Base-by-base conservation (phyloP, 1,139 yeast species). In the Debaryomyces subglobosus region DNA sequence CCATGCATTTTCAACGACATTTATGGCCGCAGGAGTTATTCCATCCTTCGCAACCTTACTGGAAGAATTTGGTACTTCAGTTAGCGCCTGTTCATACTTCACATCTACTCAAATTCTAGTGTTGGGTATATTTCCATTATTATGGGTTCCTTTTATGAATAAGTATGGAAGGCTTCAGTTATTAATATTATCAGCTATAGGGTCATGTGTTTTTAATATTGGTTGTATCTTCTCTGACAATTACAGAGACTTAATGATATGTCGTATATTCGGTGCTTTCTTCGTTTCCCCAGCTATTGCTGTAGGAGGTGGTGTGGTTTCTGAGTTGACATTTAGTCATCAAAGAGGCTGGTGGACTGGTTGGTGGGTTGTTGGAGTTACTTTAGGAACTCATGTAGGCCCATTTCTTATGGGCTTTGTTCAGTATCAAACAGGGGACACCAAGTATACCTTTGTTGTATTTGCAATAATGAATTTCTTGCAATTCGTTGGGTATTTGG, bases 401-500 rank as follows among this genome's bases (percentile, higher is more conserved):
- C 63, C 64, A 1, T 50, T 60, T 34, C 50, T 60, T 16, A 60
- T 60, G 64, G 63, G 64, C 13, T 57, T 60, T 47, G 63, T 60
- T 13, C 54, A 52, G 24, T 48, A 39, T 18, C 54, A 59, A 24
- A 51, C 57, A 8, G 51, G 52, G 12, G 45, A 49, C 15, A 51
- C 54, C 2, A 53, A 53, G 38, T 51, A 55, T 34, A 51, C 56
- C 16, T 58, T 55, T 45, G 51, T 56, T 21, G 54, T 55, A 4
- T 60, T 58, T 44, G 52, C 58, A 9, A 53, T 44, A 16, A 53
- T 57, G 52, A 59, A 59, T 46, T 49, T 48, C 29, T 37, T 52
- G 7, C 63, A 58, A 45, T 50, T 55, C 39, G 33, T 59, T 30
- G 50, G 45, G 3, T 60, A 59, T 48, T 24, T 58, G 7, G 24